phyloP scores from a whole-genome alignment of 306 rosid species.

The Dryas octopetala region DNA sequence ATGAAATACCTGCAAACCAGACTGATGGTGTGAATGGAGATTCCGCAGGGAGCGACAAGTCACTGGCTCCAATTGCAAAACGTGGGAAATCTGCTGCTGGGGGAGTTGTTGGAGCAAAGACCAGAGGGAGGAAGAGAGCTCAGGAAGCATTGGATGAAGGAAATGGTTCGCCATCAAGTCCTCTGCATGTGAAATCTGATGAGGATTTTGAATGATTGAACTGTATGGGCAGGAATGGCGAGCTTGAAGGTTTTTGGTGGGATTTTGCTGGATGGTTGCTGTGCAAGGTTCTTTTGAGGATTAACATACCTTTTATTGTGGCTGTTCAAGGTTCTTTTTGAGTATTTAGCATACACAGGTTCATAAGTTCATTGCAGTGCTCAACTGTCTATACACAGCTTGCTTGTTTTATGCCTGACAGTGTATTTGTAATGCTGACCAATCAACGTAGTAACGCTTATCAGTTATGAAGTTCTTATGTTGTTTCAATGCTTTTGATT shows the following conservation, averaged over 20 bases:
- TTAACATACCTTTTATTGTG: background rate
- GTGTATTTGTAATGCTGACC: no score
- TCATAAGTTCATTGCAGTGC: background rate
- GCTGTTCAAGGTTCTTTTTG: background rate
- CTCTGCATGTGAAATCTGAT: constrained; percentile 33
- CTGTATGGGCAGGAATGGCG: background rate
- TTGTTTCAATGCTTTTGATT: no score
- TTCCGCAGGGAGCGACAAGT: background rate
- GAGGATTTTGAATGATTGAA: constrained; percentile 18
- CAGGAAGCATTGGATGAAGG: constrained; percentile 3
- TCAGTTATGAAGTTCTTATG: no score
- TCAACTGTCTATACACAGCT: background rate
- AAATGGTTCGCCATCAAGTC: constrained; percentile 45
- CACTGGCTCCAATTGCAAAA: background rate
- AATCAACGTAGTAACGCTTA: no score
- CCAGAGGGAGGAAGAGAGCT: background rate
- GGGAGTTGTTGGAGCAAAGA: background rate
- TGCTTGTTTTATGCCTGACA: background rate
- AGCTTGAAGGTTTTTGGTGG: background rate
- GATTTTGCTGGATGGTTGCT: background rate
- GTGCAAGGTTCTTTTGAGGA: background rate
- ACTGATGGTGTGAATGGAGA: background rate
- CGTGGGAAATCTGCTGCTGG: background rate
- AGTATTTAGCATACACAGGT: background rate
- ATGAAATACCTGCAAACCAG: background rate